Evolutionary conservation across 2,329 filamentous ascomycete species (phyloP).

Genomic region (Malbranchea zuffiana): DNA sequence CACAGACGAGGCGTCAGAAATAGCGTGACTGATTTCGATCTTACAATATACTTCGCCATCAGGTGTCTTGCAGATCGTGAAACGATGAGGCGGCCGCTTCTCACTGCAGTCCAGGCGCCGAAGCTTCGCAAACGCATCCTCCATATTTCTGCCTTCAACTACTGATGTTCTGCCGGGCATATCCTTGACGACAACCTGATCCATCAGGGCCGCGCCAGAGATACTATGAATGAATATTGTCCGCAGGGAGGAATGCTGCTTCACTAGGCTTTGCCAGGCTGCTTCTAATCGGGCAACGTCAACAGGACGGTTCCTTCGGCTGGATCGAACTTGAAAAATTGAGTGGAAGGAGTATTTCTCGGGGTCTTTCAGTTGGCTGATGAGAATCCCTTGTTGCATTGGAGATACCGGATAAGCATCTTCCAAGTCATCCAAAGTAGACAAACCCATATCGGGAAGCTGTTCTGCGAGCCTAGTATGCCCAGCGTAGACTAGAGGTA

Average conservation of each 20-base stretch:
- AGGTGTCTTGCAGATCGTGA: conserved; percentile 26
- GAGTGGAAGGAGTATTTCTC: conserved; percentile 28
- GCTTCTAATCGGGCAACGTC: conserved; percentile 21
- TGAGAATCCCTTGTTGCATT: conserved; percentile 29
- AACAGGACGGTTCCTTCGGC: conserved; percentile 14
- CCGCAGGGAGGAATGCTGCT: conserved; percentile 25
- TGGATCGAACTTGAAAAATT: conserved; percentile 25
- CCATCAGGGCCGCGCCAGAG: conserved; percentile 26
- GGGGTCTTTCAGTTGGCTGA: conserved; percentile 29
- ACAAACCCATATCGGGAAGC: conserved; percentile 5
- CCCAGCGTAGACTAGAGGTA: conserved; percentile 11
- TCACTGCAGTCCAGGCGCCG: conserved; percentile 21
- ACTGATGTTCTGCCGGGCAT: conserved; percentile 19
- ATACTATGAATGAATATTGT: conserved; percentile 28
- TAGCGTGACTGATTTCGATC: conserved; percentile 30
- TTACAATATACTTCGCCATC: conserved; percentile 25
- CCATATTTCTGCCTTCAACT: conserved; percentile 22
- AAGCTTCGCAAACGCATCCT: conserved; percentile 21
- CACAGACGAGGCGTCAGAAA: conserved; percentile 30
- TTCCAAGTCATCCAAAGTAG: conserved; percentile 19
- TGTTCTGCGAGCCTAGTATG: conserved; percentile 10
- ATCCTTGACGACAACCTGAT: conserved; percentile 28
- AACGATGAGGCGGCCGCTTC: conserved; percentile 25
- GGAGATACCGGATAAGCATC: conserved; percentile 30
- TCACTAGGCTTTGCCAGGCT: conserved; percentile 26